Evolutionary conservation across 1,139 yeast genomes (phyloP).

Genomic region (Yamadazyma conglobata): DNA sequence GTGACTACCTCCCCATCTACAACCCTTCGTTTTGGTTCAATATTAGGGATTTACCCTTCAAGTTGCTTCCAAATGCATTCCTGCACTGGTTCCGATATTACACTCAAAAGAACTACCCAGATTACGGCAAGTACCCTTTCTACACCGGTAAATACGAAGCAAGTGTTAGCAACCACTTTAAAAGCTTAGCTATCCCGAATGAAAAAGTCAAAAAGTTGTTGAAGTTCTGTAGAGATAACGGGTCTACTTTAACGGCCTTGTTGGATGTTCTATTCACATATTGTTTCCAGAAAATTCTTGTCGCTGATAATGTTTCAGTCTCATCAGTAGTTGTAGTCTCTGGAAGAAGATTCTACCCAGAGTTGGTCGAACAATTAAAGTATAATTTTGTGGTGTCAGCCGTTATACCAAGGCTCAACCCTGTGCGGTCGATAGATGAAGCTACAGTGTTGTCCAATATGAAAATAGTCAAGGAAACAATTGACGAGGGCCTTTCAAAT

Average conservation of each 20-base stretch:
- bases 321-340: conserved; percentile 17
- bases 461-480: conserved; percentile 8
- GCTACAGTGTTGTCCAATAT: conserved; percentile 3
- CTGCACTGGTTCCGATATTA: conserved; percentile 5
- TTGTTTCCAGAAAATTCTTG: conserved; percentile 21
- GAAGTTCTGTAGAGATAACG: conserved; percentile 14
- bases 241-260: conserved; percentile 26
- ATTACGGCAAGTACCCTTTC: conserved; percentile 15
- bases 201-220: conserved; percentile 12
- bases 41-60: not conserved
- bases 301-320: conserved; percentile 8
- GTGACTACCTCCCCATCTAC: conserved; percentile 7
- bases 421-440: conserved; percentile 10
- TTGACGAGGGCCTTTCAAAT: conserved; percentile 13
- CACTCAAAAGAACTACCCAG: conserved; percentile 13
- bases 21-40: not conserved
- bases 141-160: conserved; percentile 14
- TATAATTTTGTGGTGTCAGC: conserved; percentile 21
- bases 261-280: conserved; percentile 18
- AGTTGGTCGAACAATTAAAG: conserved; percentile 11
- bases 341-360: conserved; percentile 26
- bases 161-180: conserved; percentile 13
- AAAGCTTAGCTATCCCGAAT: conserved; percentile 15
- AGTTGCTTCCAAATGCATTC: conserved; percentile 5
- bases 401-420: conserved; percentile 11